A percentile compares a stretch with the other conserved stretches of the same genome.
Conservation (phyloP, 2,329 filamentous ascomycete genomes). For the Alternaria sp. region DNA sequence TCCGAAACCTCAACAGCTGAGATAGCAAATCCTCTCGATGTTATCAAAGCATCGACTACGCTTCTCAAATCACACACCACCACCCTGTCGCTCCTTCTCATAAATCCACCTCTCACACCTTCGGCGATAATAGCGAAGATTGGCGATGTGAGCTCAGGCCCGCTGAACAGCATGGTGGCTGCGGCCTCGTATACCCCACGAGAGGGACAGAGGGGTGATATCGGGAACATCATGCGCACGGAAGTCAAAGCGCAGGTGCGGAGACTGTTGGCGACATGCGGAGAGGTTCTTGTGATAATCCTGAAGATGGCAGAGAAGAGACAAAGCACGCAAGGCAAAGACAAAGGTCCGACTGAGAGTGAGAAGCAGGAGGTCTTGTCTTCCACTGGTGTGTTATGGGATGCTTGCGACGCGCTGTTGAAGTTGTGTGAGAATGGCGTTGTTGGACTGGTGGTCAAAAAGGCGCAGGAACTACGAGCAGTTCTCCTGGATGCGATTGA, state of each 20-base stretch:
- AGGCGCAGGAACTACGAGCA: conserved; percentile 76
- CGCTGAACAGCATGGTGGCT: conserved; percentile 76
- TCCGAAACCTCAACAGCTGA: conserved; percentile 31
- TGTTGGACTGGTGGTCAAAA: conserved; percentile 72
- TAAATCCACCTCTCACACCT: conserved; percentile 86
- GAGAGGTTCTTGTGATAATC: conserved; percentile 67
- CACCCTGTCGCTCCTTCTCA: conserved; percentile 84
- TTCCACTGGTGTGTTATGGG: conserved; percentile 82
- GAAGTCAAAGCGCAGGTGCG: conserved; percentile 70
- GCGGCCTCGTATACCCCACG: conserved; percentile 51
- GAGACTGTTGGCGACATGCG: conserved; percentile 69
- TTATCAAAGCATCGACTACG: conserved; percentile 75
- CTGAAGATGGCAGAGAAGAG: conserved; percentile 64
- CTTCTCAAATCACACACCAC: conserved; percentile 84
- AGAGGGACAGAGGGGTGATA: conserved; percentile 26
- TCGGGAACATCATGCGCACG: conserved; percentile 61
- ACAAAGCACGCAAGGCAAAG: conserved; percentile 38
- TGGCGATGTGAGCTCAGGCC: conserved; percentile 72
- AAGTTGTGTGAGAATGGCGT: conserved; percentile 72
- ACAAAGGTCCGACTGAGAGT: conserved; percentile 33
- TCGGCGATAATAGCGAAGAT: conserved; percentile 76
- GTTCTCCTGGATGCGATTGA: conserved; percentile 82
- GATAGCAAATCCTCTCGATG: conserved; percentile 62
- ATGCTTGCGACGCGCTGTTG: conserved; percentile 77
- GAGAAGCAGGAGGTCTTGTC: conserved; percentile 61